Evolutionary conservation across 75 land plant genomes (phyloP).

Genomic region (Selaginella tamariscina): DNA sequence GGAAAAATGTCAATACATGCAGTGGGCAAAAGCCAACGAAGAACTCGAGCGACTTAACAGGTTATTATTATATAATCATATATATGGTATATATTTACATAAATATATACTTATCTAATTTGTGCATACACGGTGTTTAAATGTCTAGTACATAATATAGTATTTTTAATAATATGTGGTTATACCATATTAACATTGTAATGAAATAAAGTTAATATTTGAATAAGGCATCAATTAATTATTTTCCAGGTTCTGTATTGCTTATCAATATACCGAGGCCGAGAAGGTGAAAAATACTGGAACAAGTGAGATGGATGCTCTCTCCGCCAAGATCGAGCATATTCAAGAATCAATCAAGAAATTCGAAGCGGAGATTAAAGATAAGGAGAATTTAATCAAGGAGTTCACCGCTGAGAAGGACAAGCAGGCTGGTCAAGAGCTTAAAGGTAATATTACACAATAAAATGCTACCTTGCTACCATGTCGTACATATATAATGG

Average conservation of each 20-base stretch:
- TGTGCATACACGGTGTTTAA: too few relatives aligned
- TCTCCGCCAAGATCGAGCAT: constrained; percentile 39
- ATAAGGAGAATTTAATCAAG: constrained; percentile 45
- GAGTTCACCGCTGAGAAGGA: constrained; percentile 58
- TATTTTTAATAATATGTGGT: too few relatives aligned
- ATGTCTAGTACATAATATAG: too few relatives aligned
- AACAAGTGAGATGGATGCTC: constrained; percentile 34
- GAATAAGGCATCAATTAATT: too few relatives aligned
- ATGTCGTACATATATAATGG: too few relatives aligned
- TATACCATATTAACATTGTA: too few relatives aligned
- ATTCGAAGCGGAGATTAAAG: constrained; percentile 38
- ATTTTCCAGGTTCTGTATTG: constrained; percentile 97
- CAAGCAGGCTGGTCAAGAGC: constrained; percentile 59
- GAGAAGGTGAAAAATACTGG: constrained; percentile 57
- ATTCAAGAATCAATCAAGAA: constrained; percentile 27
- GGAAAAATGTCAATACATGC: constrained; percentile 81
- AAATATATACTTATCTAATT: too few relatives aligned
- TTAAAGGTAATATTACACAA: too few relatives aligned
- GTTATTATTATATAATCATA: too few relatives aligned
- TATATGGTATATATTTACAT: too few relatives aligned
- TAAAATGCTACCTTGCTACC: too few relatives aligned
- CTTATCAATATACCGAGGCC: constrained; percentile 76
- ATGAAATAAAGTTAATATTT: too few relatives aligned
- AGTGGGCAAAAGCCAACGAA: constrained; percentile 95
- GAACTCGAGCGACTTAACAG: constrained; percentile 75